Percentiles rank a stretch among this genome's conserved stretches.
Conservation (phyloP, 257 asterid genomes). For the Rubia yunnanensis region DNA sequence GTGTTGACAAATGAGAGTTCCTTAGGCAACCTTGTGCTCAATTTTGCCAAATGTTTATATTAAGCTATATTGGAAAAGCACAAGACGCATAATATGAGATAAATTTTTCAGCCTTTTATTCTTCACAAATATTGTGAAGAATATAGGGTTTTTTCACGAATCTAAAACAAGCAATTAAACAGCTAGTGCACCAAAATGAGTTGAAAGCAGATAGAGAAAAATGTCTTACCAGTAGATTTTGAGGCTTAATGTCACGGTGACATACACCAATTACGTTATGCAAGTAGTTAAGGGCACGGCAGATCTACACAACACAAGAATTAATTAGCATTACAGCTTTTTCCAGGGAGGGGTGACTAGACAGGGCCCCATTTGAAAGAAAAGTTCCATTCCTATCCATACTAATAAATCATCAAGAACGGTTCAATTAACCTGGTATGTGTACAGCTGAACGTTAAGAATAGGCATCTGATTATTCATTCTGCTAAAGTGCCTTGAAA, state of each 20-base stretch:
- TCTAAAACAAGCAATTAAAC: not conserved
- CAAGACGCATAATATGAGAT: not conserved
- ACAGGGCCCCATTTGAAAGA: not conserved
- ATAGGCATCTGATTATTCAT: slow-evolving; percentile 70
- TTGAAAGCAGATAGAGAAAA: not conserved
- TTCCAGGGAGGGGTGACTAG: not conserved
- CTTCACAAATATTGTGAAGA: too few species aligned
- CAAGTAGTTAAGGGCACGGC: slow-evolving; percentile 70
- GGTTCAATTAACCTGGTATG: slow-evolving; percentile 55
- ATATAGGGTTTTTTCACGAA: not conserved
- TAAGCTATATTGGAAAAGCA: not conserved
- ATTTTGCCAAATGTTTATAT: not conserved
- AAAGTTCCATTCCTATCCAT: not conserved
- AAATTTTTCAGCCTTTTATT: not conserved
- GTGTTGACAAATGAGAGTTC: not conserved
- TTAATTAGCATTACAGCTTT: not conserved
- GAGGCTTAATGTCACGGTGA: slow-evolving; percentile 96
- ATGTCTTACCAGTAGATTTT: slow-evolving; percentile 68
- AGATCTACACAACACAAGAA: slow-evolving; percentile 44
- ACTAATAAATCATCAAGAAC: not conserved
- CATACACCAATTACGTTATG: slow-evolving; percentile 72
- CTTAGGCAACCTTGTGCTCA: too few species aligned
- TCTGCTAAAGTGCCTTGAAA: slow-evolving; percentile 67
- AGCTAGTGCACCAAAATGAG: not conserved
- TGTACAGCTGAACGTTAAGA: slow-evolving; percentile 60